Conservation (phyloP, 1,139 yeast species). For the Hyphopichia burtonii region DNA sequence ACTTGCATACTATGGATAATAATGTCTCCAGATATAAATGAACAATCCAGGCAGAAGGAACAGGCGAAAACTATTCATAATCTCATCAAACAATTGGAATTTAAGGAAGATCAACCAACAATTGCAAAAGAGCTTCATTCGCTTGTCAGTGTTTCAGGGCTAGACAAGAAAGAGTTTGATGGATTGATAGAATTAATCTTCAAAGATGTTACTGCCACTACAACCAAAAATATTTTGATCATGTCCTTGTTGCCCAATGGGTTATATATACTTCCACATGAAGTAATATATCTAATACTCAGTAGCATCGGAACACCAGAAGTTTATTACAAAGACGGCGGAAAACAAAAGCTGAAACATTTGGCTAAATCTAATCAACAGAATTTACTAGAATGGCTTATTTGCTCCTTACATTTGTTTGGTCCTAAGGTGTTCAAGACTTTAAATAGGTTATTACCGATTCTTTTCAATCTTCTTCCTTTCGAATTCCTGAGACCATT, state of each 20-base stretch:
- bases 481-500: slow-evolving; percentile 35
- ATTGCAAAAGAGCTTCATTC: not conserved
- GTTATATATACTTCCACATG: slow-evolving; percentile 7
- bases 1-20: not conserved
- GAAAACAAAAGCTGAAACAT: slow-evolving; percentile 21
- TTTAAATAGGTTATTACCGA: slow-evolving; percentile 21
- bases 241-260: slow-evolving; percentile 11
- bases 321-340: slow-evolving; percentile 22
- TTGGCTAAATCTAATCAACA: slow-evolving; percentile 22
- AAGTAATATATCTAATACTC: slow-evolving; percentile 19
- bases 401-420: slow-evolving; percentile 27
- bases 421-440: slow-evolving; percentile 15
- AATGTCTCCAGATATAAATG: not conserved
- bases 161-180: slow-evolving; percentile 5
- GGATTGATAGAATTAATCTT: slow-evolving; percentile 6
- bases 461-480: slow-evolving; percentile 29
- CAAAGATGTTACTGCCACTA: not conserved
- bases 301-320: slow-evolving; percentile 31
- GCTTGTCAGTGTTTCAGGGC: slow-evolving; percentile 2
- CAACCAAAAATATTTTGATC: slow-evolving; percentile 1
- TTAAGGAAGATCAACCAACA: not conserved
- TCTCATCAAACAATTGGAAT: not conserved
- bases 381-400: slow-evolving; percentile 31
- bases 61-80: not conserved
- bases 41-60: not conserved